Evolutionary conservation across 106 monocot species (phyloP).

Genomic region (Dendrobium nobile): DNA sequence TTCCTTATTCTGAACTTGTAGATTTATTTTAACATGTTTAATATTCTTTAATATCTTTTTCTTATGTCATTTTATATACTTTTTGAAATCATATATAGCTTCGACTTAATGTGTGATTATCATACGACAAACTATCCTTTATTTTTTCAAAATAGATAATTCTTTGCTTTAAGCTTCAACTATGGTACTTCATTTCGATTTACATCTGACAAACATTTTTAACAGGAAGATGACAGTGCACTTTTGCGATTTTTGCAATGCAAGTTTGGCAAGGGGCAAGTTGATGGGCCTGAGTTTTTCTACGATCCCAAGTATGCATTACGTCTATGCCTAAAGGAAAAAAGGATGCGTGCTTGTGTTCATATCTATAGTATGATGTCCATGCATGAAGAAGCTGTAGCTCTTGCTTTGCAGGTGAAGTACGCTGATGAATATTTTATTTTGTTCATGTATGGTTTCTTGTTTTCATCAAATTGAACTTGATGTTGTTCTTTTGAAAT

Average conservation of each 20-base stretch:
- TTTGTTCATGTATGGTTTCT: background rate
- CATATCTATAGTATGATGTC: slow-evolving; percentile 99
- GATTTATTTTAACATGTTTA: background rate
- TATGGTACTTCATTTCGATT: background rate
- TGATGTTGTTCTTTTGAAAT: background rate
- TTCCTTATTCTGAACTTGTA: no score
- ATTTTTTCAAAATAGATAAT: background rate
- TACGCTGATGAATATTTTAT: background rate
- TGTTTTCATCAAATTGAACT: background rate
- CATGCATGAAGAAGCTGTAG: slow-evolving; percentile 99
- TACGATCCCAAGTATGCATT: slow-evolving; percentile 99
- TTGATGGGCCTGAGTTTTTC: slow-evolving; percentile 67
- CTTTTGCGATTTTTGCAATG: slow-evolving; percentile 83
- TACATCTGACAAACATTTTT: background rate
- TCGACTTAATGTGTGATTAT: background rate
- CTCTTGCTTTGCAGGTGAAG: slow-evolving; percentile 90
- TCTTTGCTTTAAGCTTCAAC: background rate
- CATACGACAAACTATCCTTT: background rate
- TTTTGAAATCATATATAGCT: background rate
- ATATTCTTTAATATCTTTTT: background rate
- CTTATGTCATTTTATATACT: background rate
- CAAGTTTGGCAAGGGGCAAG: slow-evolving; percentile 78
- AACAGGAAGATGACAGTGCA: slow-evolving; percentile 90
- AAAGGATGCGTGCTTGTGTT: slow-evolving; percentile 95
- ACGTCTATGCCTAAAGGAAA: slow-evolving; percentile 86